phyloP scores from a whole-genome alignment of 1,284 basidiomycete species.

The Cronartium quercuum region DNA sequence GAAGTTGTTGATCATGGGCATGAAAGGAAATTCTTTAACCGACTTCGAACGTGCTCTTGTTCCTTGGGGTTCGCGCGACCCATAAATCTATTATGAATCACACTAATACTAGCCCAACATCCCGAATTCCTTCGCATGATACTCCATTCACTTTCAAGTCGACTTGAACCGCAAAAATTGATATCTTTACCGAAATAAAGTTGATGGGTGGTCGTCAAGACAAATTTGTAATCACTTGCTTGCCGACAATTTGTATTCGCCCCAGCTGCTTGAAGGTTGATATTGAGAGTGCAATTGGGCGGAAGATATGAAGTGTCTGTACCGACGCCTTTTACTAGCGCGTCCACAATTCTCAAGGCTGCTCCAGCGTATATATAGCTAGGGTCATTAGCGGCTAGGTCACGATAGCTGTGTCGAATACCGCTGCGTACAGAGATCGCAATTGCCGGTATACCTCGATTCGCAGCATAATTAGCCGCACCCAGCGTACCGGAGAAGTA shows the following conservation, averaged over 20 bases:
- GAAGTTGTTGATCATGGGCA: background rate
- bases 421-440: constrained; percentile 11
- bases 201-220: constrained; percentile 1
- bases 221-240: constrained; percentile 21
- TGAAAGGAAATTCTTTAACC: background rate
- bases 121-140: background rate
- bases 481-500: constrained; percentile 34
- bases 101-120: constrained; percentile 26
- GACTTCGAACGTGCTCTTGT: background rate
- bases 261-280: constrained; percentile 25
- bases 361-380: constrained; percentile 15
- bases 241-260: background rate
- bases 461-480: constrained; percentile 2
- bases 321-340: background rate
- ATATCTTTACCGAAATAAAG: background rate
- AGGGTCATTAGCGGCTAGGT: background rate
- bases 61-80: background rate
- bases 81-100: background rate
- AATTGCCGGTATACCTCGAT: constrained; percentile 19
- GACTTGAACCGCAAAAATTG: background rate
- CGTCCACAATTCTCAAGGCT: constrained; percentile 15
- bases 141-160: background rate
- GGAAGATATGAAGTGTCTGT: constrained; percentile 3
- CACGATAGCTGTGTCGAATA: constrained; percentile 6
- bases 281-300: constrained; percentile 2